These are phyloP conservation scores for Syncephalastrum contaminatum DNA, from an alignment of 371 early-diverging fungal genomes.

Conservation along the genomic window DNA sequence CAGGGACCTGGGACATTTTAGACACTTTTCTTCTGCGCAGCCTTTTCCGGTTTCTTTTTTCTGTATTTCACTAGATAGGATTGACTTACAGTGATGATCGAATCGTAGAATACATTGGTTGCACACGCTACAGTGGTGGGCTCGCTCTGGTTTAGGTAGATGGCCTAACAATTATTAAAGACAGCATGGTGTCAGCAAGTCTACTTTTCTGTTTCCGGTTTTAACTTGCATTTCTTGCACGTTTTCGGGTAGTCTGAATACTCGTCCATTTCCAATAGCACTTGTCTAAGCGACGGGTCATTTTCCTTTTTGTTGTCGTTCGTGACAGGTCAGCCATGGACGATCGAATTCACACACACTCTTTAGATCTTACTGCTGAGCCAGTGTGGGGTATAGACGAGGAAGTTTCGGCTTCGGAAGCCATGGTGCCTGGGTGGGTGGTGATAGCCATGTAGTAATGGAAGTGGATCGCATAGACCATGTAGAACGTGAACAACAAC, in stretches of 20 bases:
- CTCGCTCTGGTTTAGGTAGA: conserved; percentile 83
- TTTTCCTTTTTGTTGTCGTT: conserved; percentile 20
- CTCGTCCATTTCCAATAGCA: conserved; percentile 51
- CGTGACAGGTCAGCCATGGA: not conserved
- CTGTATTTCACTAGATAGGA: not conserved
- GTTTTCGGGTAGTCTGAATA: conserved; percentile 41
- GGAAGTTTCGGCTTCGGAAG: conserved; percentile 5
- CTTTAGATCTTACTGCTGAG: conserved; percentile 10
- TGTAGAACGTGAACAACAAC: conserved; percentile 43
- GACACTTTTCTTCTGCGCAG: not conserved
- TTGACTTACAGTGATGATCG: conserved; percentile 67
- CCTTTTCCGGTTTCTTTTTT: not conserved
- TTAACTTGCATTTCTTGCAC: conserved; percentile 50
- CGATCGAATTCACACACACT: not conserved
- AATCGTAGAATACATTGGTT: conserved; percentile 76
- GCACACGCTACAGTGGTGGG: conserved; percentile 93
- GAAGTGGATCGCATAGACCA: conserved; percentile 56
- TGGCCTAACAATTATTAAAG: conserved; percentile 35
- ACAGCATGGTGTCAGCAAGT: not conserved
- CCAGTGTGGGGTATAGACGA: conserved; percentile 2
- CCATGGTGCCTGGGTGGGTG: conserved; percentile 51
- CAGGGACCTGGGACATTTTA: conserved; percentile 50
- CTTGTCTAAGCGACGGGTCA: conserved; percentile 22
- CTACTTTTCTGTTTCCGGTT: not conserved
- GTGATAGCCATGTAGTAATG: conserved; percentile 62